Percentiles rank a stretch among this genome's conserved stretches.
phyloP scores from a whole-genome alignment of 495 filamentous ascomycete genomes.

The Cryomyces minteri region DNA sequence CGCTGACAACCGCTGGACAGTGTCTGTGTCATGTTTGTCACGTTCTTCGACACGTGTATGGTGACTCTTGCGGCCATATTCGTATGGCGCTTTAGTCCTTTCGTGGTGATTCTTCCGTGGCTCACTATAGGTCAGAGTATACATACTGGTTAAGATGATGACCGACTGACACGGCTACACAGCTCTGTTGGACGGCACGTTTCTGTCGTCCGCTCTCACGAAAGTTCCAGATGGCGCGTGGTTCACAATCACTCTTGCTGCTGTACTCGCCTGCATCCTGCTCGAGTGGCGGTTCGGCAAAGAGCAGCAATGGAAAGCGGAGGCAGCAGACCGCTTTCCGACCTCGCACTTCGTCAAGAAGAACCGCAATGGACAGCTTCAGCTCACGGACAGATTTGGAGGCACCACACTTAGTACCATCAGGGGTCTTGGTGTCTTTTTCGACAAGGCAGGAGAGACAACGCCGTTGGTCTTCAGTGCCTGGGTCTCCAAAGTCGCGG shows the following conservation, averaged over 20 bases:
- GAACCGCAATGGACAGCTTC: constrained; percentile 4
- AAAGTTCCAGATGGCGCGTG: constrained; percentile 57
- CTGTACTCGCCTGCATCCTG: constrained; percentile 35
- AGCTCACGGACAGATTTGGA: constrained; percentile 5
- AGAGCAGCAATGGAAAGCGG: constrained; percentile 50
- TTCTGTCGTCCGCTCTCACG: constrained; percentile 42
- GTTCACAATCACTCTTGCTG: constrained; percentile 49
- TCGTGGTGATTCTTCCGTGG: constrained; percentile 38
- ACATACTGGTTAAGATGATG: too few relatives aligned
- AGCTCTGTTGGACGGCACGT: constrained; percentile 41
- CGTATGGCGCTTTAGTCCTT: constrained; percentile 40
- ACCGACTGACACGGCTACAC: too few relatives aligned
- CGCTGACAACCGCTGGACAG: too few relatives aligned
- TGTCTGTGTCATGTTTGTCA: constrained; percentile 56
- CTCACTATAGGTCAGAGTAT: too few relatives aligned
- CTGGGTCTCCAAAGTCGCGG: constrained; percentile 12
- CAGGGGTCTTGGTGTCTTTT: constrained; percentile 14
- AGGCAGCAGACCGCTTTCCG: constrained; percentile 37
- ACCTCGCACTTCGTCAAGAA: constrained; percentile 6
- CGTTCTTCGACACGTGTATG: constrained; percentile 55
- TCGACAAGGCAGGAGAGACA: constrained; percentile 15
- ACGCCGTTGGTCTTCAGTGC: constrained; percentile 13
- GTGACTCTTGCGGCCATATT: constrained; percentile 44
- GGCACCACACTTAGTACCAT: constrained; percentile 7
- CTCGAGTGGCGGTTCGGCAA: constrained; percentile 58